phyloP scores from a whole-genome alignment of 768 basidiomycete genomes.

The Agaricus subrufescens region DNA sequence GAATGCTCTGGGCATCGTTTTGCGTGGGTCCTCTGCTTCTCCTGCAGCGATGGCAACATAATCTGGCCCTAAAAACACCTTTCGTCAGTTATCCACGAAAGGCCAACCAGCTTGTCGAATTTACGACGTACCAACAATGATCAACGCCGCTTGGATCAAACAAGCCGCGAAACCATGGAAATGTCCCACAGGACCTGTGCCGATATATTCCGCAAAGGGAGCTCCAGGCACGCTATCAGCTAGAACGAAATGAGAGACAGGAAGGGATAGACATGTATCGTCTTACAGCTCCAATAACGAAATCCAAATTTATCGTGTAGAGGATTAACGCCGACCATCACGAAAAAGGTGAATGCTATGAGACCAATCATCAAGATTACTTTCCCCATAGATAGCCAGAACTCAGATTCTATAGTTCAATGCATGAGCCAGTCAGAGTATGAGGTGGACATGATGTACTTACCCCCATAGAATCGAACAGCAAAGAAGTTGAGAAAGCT shows the following conservation, averaged over 20 bases:
- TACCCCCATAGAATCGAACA: constrained; percentile 46
- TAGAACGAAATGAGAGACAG: constrained; percentile 11
- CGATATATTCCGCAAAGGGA: constrained; percentile 54
- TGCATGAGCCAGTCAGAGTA: not conserved
- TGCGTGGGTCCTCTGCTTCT: constrained; percentile 67
- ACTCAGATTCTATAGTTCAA: constrained; percentile 40
- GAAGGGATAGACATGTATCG: not conserved
- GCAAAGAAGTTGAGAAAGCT: constrained; percentile 45
- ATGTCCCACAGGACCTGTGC: constrained; percentile 48
- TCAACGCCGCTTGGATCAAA: constrained; percentile 57
- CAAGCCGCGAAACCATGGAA: constrained; percentile 64
- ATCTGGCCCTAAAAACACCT: constrained; percentile 36
- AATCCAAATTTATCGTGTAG: constrained; percentile 50
- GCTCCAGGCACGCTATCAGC: constrained; percentile 41
- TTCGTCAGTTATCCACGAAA: not conserved
- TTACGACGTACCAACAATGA: constrained; percentile 41
- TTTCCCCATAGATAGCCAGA: constrained; percentile 52
- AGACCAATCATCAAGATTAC: constrained; percentile 42
- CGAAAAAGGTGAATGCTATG: constrained; percentile 50
- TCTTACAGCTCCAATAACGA: constrained; percentile 44
- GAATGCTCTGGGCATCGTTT: constrained; percentile 67
- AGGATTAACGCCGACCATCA: constrained; percentile 59
- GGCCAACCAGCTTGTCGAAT: too few species aligned
- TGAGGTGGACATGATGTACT: not conserved
- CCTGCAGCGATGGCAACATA: constrained; percentile 62